Base-by-base conservation (phyloP, 2,329 filamentous ascomycete genomes). In the Alternaria infectoria region DNA sequence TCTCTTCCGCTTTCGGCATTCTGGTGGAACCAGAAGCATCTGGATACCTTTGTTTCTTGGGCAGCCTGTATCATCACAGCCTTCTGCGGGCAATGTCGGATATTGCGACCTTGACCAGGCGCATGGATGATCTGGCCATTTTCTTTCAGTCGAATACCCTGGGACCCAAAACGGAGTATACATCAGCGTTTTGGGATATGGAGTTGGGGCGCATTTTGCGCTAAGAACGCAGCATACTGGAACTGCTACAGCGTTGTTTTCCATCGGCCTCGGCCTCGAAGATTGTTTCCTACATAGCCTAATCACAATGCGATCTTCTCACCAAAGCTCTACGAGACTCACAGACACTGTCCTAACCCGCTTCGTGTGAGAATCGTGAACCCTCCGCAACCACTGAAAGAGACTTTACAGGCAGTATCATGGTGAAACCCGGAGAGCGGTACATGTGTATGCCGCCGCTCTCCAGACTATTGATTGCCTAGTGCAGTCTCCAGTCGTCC, bases 161-260 rank as follows among this genome's bases (percentile, higher is more conserved):
- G 57, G 62, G 54, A 54, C 62, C 65, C 59, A 66, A 65, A 63
- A 62, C 44, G 65, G 67, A 68, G 67, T 63, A 69, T 57, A 58
- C 30, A 64, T 58, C 49, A 54, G 61, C 44, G 63, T 66, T 40
- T 56, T 32, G 50, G 49, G 40, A 56, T 28, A 64, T 44, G 61
- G 64, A 57, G 57, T 66, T 28, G 49, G 26, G 32, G 32, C 13
- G 12, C 26, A 19, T 36, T 15, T 40, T 54, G 32, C 50, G 60
- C 51, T 44, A 58, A 26, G 45, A 40, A 9, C 15, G 57, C 50
- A 43, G 36, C 55, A 44, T 46, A 47, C 23, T 19, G 57, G 26
- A 36, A 44, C 19, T 44, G 47, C 23, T 23, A 25, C 30, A 23
- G 46, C 23, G 40, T 57, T 45, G 9, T 61, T 54, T 19, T 25